These are phyloP conservation scores for Scedosporium apiospermum DNA, from an alignment of 2,329 filamentous ascomycete genomes.

Conservation along the genomic window DNA sequence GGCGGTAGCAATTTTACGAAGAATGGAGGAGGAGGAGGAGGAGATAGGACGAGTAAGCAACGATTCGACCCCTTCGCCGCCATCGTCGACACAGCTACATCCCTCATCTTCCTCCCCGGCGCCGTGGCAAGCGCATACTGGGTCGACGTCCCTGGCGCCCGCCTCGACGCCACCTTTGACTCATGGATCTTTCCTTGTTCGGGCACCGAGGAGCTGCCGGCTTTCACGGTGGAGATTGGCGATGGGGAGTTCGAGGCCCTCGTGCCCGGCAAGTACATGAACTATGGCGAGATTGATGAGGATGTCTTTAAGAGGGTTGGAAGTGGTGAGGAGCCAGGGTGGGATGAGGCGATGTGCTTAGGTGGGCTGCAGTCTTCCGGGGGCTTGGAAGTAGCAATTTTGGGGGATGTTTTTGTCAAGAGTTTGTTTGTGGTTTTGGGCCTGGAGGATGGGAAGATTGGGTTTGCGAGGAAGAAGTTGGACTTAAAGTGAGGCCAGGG, in stretches of 20 bases:
- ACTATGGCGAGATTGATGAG: conserved; percentile 40
- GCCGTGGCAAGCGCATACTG: conserved; percentile 53
- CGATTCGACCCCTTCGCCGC: conserved; percentile 33
- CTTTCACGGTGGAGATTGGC: conserved; percentile 44
- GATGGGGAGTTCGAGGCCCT: conserved; percentile 35
- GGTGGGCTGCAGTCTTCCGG: conserved; percentile 61
- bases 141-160: conserved; percentile 39
- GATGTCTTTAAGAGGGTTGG: background rate
- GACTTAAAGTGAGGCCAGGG: conserved; percentile 3
- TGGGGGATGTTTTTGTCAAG: conserved; percentile 76
- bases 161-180: conserved; percentile 32
- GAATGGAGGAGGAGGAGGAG: conserved; percentile 19
- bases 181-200: conserved; percentile 51
- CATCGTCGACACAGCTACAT: conserved; percentile 61
- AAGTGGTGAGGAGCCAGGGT: background rate
- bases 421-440: conserved; percentile 67
- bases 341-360: conserved; percentile 50
- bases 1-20: conserved; percentile 8
- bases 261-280: conserved; percentile 45
- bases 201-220: conserved; percentile 42
- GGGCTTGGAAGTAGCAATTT: conserved; percentile 46
- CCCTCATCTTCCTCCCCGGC: conserved; percentile 51
- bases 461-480: conserved; percentile 35
- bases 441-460: conserved; percentile 26
- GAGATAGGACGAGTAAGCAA: conserved; percentile 21